Base-by-base conservation (phyloP, 495 filamentous ascomycete genomes). In the Xeromyces bisporus region DNA sequence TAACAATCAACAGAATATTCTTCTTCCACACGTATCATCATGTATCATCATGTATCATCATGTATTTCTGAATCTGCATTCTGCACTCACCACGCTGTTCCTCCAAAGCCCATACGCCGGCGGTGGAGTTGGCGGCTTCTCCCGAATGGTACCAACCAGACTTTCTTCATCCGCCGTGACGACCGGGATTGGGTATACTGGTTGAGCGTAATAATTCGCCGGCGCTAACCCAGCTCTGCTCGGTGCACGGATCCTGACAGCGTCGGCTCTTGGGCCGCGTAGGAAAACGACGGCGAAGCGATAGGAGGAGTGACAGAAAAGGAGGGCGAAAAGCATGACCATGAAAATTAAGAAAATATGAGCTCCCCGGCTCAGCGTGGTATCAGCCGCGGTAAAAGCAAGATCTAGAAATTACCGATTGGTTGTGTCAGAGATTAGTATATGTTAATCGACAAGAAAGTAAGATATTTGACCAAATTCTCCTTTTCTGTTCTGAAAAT, bases 51-150 rank as follows among this genome's bases (percentile, higher is more conserved):
- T n/a, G n/a, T n/a, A n/a, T n/a, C n/a, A n/a, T n/a, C n/a, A n/a
- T n/a, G n/a, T n/a, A n/a, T n/a, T n/a, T n/a, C n/a, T n/a, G n/a
- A n/a, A n/a, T n/a, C n/a, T n/a, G n/a, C n/a, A n/a, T n/a, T 21
- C 8, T 11, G 15, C 29, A 73, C 75, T 50, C 69, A 84, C 79
- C 56, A 89, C 79, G 48, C 75, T 81, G 49, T 71, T 68, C 36
- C 80, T 60, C 83, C 82, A 93, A 7, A 80, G 47, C 2, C 83
- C 84, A 52, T 93, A 93, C n/a, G 82, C 81, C 10, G 84, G 84
- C 18, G 84, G 84, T 10, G 80, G 75, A 8, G 39, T 36, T 5
- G 43, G 28, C 18, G 64, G 35, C 46, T 73, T 74, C 23, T 63
- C 46, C 1, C 39, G 18, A 2, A 26, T 30, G 16, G 39, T 13